Conservation (phyloP, 805 yeast species). For the Suhomyces pyralidae region DNA sequence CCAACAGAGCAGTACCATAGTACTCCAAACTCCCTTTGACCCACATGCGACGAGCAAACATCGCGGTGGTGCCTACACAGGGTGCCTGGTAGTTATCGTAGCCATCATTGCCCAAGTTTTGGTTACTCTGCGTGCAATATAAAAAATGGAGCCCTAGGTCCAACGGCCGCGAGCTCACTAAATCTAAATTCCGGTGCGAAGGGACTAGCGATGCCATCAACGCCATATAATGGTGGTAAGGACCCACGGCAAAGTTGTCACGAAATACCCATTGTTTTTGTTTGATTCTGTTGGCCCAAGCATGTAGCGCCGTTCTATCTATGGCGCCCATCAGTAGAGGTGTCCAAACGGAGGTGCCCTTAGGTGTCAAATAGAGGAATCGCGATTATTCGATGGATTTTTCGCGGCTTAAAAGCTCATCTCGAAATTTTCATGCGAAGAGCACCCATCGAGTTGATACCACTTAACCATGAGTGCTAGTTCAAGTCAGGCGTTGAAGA, state of each 20-base stretch:
- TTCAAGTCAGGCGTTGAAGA: conserved; percentile 32
- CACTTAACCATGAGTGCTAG: conserved; percentile 14
- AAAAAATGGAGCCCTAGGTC: conserved; percentile 59
- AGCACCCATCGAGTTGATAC: not conserved
- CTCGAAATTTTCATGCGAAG: not conserved
- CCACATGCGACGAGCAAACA: conserved; percentile 73
- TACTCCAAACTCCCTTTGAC: conserved; percentile 61
- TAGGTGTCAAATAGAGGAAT: too few relatives aligned
- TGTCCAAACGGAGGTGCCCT: too few relatives aligned
- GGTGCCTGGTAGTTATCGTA: conserved; percentile 81
- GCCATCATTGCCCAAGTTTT: conserved; percentile 63
- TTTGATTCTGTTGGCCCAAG: conserved; percentile 21
- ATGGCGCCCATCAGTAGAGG: not conserved
- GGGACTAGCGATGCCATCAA: not conserved
- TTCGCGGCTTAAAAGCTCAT: not conserved
- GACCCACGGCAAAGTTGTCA: conserved; percentile 21
- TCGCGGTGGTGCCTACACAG: conserved; percentile 9
- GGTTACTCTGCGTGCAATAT: conserved; percentile 59
- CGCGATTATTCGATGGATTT: not conserved
- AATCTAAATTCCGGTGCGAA: not conserved
- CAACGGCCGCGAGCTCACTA: not conserved
- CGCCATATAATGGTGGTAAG: not conserved
- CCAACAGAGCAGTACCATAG: conserved; percentile 6
- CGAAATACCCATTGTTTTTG: conserved; percentile 15
- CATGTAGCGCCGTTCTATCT: not conserved